These are phyloP conservation scores for Fusarium coffeatum DNA, from an alignment of 2,329 filamentous ascomycete species.

Conservation along the genomic window DNA sequence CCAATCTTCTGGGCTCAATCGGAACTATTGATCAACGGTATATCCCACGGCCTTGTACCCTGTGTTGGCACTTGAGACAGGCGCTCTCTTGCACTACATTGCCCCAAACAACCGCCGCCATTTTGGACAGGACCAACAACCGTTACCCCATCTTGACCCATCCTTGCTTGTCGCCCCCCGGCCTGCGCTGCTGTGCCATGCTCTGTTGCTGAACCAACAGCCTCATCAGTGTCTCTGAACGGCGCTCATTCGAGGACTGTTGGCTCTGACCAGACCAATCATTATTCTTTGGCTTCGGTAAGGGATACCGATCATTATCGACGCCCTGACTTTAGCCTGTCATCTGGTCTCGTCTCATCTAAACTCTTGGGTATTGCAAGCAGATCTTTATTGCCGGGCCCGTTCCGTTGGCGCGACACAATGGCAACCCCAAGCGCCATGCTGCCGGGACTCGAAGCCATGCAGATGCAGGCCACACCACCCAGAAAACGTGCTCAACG, in stretches of 20 bases:
- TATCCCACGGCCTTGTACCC: neutral
- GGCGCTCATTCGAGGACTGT: constrained; percentile 3
- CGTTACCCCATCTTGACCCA: constrained; percentile 6
- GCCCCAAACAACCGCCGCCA: constrained; percentile 5
- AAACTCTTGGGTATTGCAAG: constrained; percentile 3
- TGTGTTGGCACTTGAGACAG: neutral
- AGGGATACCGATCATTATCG: neutral
- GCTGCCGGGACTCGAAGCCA: constrained; percentile 33
- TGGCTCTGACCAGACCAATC: constrained; percentile 10
- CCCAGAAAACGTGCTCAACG: constrained; percentile 41
- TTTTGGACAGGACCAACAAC: constrained; percentile 23
- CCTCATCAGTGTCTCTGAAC: constrained; percentile 16
- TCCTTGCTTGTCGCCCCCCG: constrained; percentile 23
- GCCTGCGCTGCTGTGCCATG: constrained; percentile 3
- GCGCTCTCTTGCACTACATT: neutral
- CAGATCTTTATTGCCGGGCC: constrained; percentile 15
- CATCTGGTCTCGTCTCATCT: neutral
- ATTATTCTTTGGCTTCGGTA: constrained; percentile 1
- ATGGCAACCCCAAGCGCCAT: constrained; percentile 14
- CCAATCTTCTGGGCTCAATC: neutral
- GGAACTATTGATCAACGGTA: neutral
- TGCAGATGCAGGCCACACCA: constrained; percentile 38
- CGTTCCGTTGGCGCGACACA: constrained; percentile 19
- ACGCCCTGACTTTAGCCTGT: constrained; percentile 1
- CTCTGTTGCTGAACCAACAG: constrained; percentile 26